A percentile compares a stretch with the other conserved stretches of the same genome.
These are phyloP conservation scores for Alternaria sp. DNA, from an alignment of 2,329 filamentous ascomycete genomes.

Conservation along the genomic window DNA sequence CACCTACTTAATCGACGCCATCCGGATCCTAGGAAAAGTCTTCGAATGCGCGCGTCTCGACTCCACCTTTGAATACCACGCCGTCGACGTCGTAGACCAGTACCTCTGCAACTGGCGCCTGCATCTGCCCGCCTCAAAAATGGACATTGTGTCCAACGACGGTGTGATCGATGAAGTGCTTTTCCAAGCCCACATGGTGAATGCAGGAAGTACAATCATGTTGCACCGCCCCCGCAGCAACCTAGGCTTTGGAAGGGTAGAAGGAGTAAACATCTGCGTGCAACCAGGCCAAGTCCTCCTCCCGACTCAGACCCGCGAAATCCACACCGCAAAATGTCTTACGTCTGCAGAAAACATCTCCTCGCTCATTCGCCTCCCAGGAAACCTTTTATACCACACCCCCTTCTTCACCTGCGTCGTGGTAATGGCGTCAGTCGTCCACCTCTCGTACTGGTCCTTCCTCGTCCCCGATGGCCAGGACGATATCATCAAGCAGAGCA, in stretches of 20 bases:
- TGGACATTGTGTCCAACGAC: slow-evolving; percentile 72
- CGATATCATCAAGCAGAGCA: slow-evolving; percentile 74
- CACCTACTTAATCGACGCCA: slow-evolving; percentile 82
- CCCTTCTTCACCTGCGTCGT: slow-evolving; percentile 54
- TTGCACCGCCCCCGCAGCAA: slow-evolving; percentile 56
- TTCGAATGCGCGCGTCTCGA: slow-evolving; percentile 61
- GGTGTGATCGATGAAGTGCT: slow-evolving; percentile 81
- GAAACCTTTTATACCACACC: slow-evolving; percentile 74
- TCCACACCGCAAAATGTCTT: slow-evolving; percentile 82
- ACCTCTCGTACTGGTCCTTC: slow-evolving; percentile 74
- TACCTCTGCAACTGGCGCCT: slow-evolving; percentile 78
- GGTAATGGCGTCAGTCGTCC: slow-evolving; percentile 52
- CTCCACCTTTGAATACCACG: slow-evolving; percentile 52
- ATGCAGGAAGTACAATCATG: slow-evolving; percentile 51
- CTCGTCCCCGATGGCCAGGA: slow-evolving; percentile 62
- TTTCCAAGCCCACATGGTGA: slow-evolving; percentile 88
- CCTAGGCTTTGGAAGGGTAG: slow-evolving; percentile 48
- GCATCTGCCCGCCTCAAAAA: slow-evolving; percentile 77
- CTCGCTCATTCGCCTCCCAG: slow-evolving; percentile 75
- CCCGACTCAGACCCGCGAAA: slow-evolving; percentile 61
- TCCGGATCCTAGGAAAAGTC: slow-evolving; percentile 79
- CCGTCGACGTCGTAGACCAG: slow-evolving; percentile 65
- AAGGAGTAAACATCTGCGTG: slow-evolving; percentile 68
- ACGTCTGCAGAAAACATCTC: slow-evolving; percentile 80
- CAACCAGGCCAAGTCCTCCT: slow-evolving; percentile 63